Conservation (phyloP, 306 rosid species). For the Calophaca sinica region DNA sequence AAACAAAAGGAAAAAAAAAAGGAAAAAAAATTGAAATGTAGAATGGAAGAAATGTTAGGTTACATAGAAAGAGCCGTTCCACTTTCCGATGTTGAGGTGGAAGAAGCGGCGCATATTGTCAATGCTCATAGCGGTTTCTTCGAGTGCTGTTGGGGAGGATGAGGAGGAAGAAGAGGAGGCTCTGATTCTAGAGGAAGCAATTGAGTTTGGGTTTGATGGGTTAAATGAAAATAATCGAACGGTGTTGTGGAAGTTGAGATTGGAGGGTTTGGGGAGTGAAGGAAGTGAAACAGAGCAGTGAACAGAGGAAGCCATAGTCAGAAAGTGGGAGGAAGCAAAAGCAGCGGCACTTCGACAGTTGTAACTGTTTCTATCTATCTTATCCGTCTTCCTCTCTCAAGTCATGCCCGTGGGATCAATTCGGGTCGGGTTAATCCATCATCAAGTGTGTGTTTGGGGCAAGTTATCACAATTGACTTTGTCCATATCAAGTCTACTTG, state of each 20-base stretch:
- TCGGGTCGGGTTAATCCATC: no score
- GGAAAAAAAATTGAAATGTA: not conserved
- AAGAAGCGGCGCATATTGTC: conserved; percentile 75
- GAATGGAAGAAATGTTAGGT: not conserved
- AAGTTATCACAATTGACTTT: no score
- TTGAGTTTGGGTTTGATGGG: conserved; percentile 10
- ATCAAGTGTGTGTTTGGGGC: no score
- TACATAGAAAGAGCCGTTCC: conserved; percentile 94
- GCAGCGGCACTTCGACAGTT: no score
- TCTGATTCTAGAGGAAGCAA: conserved; percentile 37
- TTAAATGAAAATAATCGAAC: conserved; percentile 21
- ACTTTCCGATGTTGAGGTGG: conserved; percentile 71
- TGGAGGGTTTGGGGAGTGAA: conserved; percentile 38
- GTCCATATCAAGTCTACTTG: no score
- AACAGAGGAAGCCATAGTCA: conserved; percentile 37
- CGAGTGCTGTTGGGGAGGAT: conserved; percentile 32
- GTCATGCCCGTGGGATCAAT: no score
- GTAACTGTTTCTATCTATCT: no score
- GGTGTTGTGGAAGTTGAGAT: not conserved
- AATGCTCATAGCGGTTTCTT: conserved; percentile 71
- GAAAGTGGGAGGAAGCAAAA: not conserved
- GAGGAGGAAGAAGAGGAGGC: conserved; percentile 53
- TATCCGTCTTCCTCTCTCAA: no score
- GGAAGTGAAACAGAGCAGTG: conserved; percentile 46
- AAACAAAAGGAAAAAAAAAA: not conserved